phyloP scores from a whole-genome alignment of 1,139 yeast genomes.

The Yamadazyma trypodendri region DNA sequence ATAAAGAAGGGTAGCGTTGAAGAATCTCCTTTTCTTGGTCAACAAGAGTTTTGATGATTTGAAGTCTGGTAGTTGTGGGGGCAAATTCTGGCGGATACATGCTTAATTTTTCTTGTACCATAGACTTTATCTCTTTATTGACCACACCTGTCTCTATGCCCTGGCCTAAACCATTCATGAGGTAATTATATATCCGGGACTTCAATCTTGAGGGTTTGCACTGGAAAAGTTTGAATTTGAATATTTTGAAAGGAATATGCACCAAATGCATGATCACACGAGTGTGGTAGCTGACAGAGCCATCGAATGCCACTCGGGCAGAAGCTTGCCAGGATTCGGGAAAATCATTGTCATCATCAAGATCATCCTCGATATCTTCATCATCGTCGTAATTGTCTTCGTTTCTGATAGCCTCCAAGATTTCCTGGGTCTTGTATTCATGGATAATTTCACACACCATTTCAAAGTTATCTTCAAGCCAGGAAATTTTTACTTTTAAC shows the following conservation, averaged over 20 bases:
- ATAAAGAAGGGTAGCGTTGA: constrained; percentile 6
- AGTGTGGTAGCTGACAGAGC: constrained; percentile 26
- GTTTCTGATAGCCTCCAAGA: neutral
- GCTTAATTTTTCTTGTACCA: constrained; percentile 24
- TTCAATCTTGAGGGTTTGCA: constrained; percentile 14
- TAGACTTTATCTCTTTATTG: constrained; percentile 14
- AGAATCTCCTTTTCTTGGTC: constrained; percentile 19
- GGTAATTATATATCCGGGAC: constrained; percentile 15
- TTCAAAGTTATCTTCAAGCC: constrained; percentile 62
- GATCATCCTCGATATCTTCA: constrained; percentile 20
- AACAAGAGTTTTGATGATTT: constrained; percentile 14
- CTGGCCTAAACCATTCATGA: constrained; percentile 13
- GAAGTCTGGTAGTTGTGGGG: constrained; percentile 6
- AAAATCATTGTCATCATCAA: constrained; percentile 15
- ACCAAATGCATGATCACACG: constrained; percentile 25
- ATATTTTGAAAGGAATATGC: constrained; percentile 25
- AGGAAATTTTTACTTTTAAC: constrained; percentile 47
- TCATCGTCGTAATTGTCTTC: constrained; percentile 20
- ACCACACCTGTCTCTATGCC: constrained; percentile 14
- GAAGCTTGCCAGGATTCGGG: constrained; percentile 33
- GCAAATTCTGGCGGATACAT: constrained; percentile 13
- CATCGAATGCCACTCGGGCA: constrained; percentile 23
- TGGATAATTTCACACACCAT: constrained; percentile 36
- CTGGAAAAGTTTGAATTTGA: constrained; percentile 17
- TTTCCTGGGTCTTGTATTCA: constrained; percentile 4